Evolutionary conservation across 345 rosid genomes (phyloP).

Genomic region (Isatis tinctoria): DNA sequence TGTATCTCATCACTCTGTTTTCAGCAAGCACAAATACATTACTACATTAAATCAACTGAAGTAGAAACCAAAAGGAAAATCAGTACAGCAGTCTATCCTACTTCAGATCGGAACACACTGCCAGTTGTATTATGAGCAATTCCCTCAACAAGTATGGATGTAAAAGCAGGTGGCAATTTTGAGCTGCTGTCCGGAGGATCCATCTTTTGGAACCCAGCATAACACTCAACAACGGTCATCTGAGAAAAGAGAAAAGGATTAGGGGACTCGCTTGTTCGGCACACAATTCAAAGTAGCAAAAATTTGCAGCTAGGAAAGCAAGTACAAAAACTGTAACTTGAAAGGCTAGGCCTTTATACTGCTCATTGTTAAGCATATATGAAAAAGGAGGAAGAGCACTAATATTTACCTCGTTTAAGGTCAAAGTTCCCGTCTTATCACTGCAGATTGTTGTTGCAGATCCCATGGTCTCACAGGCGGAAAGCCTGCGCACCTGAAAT

Average conservation of each 20-base stretch:
- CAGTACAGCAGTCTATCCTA: slow-evolving; percentile 17
- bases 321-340: background rate
- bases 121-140: slow-evolving; percentile 82
- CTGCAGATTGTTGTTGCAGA: slow-evolving; percentile 97
- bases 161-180: slow-evolving; percentile 39
- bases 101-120: slow-evolving; percentile 69
- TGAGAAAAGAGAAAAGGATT: slow-evolving; percentile 24
- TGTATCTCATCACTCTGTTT: slow-evolving; percentile 61
- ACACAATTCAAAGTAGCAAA: background rate
- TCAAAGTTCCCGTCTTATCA: slow-evolving; percentile 95
- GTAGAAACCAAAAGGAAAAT: background rate
- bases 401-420: slow-evolving; percentile 63
- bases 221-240: slow-evolving; percentile 94
- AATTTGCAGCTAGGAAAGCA: background rate
- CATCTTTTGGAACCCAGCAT: slow-evolving; percentile 51
- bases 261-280: background rate
- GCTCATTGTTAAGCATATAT: slow-evolving; percentile 10
- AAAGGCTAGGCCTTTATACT: background rate
- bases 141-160: slow-evolving; percentile 59
- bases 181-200: slow-evolving; percentile 45
- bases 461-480: slow-evolving; percentile 99
- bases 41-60: background rate
- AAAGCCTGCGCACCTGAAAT: slow-evolving; percentile 88
- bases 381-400: slow-evolving; percentile 1
- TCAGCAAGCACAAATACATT: slow-evolving; percentile 3